Percentiles rank a stretch among this genome's conserved stretches.
phyloP scores from a whole-genome alignment of 148 eudicot genomes.

The Arctostaphylos glauca region DNA sequence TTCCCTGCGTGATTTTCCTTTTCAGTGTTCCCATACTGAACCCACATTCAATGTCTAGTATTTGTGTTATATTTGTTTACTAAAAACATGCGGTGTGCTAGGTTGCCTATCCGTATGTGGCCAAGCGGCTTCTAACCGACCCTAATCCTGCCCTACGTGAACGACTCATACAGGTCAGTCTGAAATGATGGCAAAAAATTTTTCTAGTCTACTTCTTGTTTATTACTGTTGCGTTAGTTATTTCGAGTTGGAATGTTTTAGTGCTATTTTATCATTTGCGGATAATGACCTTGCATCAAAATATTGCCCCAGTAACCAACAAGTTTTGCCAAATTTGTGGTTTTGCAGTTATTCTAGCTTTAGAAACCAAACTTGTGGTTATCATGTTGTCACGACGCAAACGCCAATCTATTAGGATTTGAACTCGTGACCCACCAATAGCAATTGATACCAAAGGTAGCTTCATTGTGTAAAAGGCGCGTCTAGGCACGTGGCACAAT shows the following conservation, averaged over 20 bases:
- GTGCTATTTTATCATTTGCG: background rate
- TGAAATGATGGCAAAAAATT: background rate
- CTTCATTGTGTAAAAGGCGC: background rate
- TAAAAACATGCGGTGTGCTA: slow-evolving; percentile 17
- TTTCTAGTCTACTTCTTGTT: background rate
- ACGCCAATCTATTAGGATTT: background rate
- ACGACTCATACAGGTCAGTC: slow-evolving; percentile 87
- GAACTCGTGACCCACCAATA: background rate
- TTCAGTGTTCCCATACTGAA: background rate
- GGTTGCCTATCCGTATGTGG: slow-evolving; percentile 98
- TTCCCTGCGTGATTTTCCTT: background rate
- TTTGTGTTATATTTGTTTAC: background rate
- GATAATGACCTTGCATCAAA: background rate
- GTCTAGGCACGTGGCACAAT: too few species aligned
- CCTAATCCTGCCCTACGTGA: slow-evolving; percentile 96
- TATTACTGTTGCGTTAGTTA: background rate
- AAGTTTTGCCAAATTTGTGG: background rate
- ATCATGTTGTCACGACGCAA: background rate
- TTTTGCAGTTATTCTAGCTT: background rate
- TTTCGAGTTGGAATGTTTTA: slow-evolving; percentile 10
- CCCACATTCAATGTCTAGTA: background rate
- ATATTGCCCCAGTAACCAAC: background rate
- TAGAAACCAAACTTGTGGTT: background rate
- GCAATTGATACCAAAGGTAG: background rate
- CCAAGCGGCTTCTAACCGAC: slow-evolving; percentile 95